Conservation (phyloP, 257 asterid genomes). For the Gentiana straminea region DNA sequence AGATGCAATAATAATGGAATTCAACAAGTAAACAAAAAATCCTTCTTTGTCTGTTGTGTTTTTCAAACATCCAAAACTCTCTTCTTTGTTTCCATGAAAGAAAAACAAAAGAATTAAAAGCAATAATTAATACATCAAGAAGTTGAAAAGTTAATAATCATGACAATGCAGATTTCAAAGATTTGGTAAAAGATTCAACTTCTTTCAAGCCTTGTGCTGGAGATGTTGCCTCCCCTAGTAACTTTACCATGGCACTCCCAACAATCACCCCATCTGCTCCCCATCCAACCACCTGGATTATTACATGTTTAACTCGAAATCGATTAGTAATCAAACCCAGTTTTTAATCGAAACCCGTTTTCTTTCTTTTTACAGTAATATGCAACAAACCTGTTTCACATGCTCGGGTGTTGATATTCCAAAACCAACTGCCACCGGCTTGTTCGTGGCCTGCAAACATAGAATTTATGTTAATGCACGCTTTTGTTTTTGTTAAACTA, state of each 20-base stretch:
- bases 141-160: conserved; percentile 12
- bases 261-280: conserved; percentile 96
- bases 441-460: conserved; percentile 45
- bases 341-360: too few species aligned
- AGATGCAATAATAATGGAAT: too few species aligned
- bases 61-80: too few species aligned
- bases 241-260: conserved; percentile 79
- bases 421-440: conserved; percentile 88
- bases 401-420: conserved; percentile 89
- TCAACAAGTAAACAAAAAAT: too few species aligned
- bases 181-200: conserved; percentile 49
- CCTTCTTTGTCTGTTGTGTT: too few species aligned
- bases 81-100: too few species aligned
- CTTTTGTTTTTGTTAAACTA: neutral
- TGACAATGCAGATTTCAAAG: conserved; percentile 51
- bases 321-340: neutral
- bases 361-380: neutral
- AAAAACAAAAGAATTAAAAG: too few species aligned
- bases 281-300: conserved; percentile 65
- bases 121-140: too few species aligned
- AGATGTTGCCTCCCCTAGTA: conserved; percentile 69
- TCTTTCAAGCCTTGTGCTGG: conserved; percentile 78
- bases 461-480: neutral
- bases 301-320: neutral
- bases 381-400: conserved; percentile 48